Base-by-base conservation (phyloP, 2,329 filamentous ascomycete genomes). In the Xylariaceae sp. region DNA sequence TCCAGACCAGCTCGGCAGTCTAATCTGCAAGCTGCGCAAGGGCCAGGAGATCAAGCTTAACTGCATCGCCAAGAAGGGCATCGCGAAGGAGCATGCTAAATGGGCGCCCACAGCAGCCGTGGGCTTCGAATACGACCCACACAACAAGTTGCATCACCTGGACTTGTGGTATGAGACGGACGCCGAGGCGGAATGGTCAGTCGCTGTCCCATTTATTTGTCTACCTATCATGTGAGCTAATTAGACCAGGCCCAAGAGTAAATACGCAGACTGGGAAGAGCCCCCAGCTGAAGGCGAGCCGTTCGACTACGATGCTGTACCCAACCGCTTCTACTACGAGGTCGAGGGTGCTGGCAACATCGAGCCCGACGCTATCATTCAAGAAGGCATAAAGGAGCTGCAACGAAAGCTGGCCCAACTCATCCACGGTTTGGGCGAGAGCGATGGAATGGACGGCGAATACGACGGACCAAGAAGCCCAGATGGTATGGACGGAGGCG, bases 81-180 rank as follows among this genome's bases (percentile, higher is more conserved):
- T 97, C 51, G 90, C 91, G 29, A 98, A 98, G 73, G 93, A 98
- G 65, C 93, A 98, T 66, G 88, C 93, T 9, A 98, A 98, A 67
- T 98, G 93, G 93, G 87, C 89, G 57, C 90, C 93, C 2, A 91
- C 87, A 28, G 79, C 89, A 31, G 93, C 93, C 3, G 83, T 98
- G 31, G 90, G 89, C 18, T 98, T 98, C 62, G 93, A 98, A 66
- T 98, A 98, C 65, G 93, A 98, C 63, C 93, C 93, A 46, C 87
- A 94, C 65, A 98, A 98, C 71, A 96, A 95, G 69, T 72, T 98
- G 51, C 80, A 84, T 52, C 93, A 98, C 66, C 75, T 93, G 42
- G 88, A 95, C 59, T 81, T 95, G 65, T 98, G 93, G 93, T 96
- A 89, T 63, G 93, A 98, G 72, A 79, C 84, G 53, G 86, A 94